Percentiles rank a stretch among this genome's conserved stretches.
Conservation (phyloP, 2,329 filamentous ascomycete species). For the Penicillium brevicompactum region DNA sequence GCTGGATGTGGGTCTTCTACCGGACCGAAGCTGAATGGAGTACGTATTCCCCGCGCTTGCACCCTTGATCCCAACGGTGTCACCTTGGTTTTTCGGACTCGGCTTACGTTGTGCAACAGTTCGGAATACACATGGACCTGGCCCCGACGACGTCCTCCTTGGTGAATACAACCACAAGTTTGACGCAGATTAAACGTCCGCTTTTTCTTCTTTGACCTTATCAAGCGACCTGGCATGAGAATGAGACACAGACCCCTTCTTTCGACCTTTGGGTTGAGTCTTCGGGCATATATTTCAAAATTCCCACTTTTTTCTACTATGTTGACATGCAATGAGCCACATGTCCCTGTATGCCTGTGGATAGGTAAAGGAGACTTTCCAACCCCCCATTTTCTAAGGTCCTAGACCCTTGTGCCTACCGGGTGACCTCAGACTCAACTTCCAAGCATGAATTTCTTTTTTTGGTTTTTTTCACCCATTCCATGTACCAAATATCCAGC, state of each 20-base stretch:
- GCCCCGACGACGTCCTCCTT: slow-evolving; percentile 71
- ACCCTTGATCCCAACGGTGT: not conserved
- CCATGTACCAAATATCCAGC: slow-evolving; percentile 5
- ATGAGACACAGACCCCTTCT: slow-evolving; percentile 22
- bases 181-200: slow-evolving; percentile 56
- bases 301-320: not conserved
- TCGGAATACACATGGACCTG: slow-evolving; percentile 57
- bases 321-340: not conserved
- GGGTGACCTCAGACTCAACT: not conserved
- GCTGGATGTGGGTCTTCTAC: slow-evolving; percentile 98
- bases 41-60: slow-evolving; percentile 40
- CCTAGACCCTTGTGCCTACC: not conserved
- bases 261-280: not conserved
- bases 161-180: slow-evolving; percentile 70
- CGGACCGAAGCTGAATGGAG: slow-evolving; percentile 93
- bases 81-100: not conserved
- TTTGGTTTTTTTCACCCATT: slow-evolving; percentile 2
- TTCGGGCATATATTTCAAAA: not conserved
- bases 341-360: slow-evolving; percentile 3
- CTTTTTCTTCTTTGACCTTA: slow-evolving; percentile 11
- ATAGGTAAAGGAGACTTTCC: not conserved
- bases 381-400: not conserved
- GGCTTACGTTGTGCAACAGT: slow-evolving; percentile 40
- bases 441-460: not conserved
- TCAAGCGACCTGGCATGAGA: slow-evolving; percentile 15